Base-by-base conservation (phyloP, 192 early-diverging fungal species). In the Phlyctochytrium planicorne region DNA sequence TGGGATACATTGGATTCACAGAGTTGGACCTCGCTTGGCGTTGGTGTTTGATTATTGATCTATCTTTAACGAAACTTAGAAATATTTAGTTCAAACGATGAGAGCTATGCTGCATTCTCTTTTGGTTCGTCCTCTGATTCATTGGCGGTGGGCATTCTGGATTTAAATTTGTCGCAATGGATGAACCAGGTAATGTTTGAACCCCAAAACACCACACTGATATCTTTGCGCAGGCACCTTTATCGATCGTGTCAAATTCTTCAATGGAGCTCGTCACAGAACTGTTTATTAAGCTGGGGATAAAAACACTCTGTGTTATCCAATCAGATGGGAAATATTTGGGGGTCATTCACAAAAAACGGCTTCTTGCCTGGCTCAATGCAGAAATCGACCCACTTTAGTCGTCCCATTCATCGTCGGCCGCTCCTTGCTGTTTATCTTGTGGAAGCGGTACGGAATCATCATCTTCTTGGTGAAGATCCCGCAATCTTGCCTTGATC, bases 241-340 rank as follows among this genome's bases (percentile, higher is more conserved):
- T 94, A 25, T 78, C 87, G 0, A 86, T 97, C 6, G 84, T 86
- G 4, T 63, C 86, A 14, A 85, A 88, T 62, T 80, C 91, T 30
- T 89, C 90, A n/a, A 88, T 94, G 69, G 91, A 95, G 66, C 64
- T 97, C n/a, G 87, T 92, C 0, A 79, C 89, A 65, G 93, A 93
- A 52, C 59, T 95, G 56, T 92, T 97, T 69, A 80, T 88, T 53
- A 91, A 94, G 61, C 67, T 97, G 37, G 94, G 95, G 1, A 77
- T 91, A 30, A 85, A 88, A 52, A 92, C 90, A 36, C 67, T 97
- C 1, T 91, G 90, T 69, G 93, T 97, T 10, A 6, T 6, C 10
- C 20, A 47, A 6, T 52, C 62, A 47, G 61, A 69, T 53, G 93
- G 94, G 1, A 68, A 81, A 17, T 91, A 84, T 53, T 85, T 88